Evolutionary conservation across 2,329 filamentous ascomycete genomes (phyloP).

Genomic region (Shiraia sp.): DNA sequence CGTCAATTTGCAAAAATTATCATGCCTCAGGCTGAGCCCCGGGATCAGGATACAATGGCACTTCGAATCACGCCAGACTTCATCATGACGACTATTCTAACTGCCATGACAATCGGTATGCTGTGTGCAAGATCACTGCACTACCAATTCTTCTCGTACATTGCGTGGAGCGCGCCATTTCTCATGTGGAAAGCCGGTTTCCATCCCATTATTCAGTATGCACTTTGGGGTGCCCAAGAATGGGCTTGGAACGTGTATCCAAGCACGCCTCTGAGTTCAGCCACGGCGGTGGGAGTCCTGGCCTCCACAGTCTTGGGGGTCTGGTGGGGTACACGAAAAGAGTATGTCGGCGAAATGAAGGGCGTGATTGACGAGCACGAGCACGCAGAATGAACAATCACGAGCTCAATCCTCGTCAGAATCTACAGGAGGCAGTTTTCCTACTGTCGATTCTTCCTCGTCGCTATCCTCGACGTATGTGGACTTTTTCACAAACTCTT

Average conservation of each 20-base stretch:
- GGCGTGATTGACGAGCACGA: conserved; percentile 33
- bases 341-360: conserved; percentile 45
- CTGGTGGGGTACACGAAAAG: conserved; percentile 60
- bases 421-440: conserved; percentile 82
- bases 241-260: conserved; percentile 95
- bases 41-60: conserved; percentile 60
- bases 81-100: conserved; percentile 75
- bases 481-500: conserved; percentile 71
- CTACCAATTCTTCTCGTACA: conserved; percentile 94
- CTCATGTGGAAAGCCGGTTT: conserved; percentile 78
- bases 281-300: conserved; percentile 71
- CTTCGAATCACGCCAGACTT: conserved; percentile 69
- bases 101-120: conserved; percentile 77
- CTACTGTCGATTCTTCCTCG: conserved; percentile 77
- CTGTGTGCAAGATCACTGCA: conserved; percentile 86
- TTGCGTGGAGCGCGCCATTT: conserved; percentile 87
- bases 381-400: conserved; percentile 33
- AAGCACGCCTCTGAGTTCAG: conserved; percentile 69
- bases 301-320: conserved; percentile 66
- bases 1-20: conserved; percentile 58
- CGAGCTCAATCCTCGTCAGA: conserved; percentile 64
- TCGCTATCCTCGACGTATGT: conserved; percentile 67
- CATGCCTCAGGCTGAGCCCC: conserved; percentile 44
- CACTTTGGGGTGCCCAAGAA: conserved; percentile 78
- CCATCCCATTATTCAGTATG: conserved; percentile 68